These are phyloP conservation scores for Vanilla planifolia DNA, from an alignment of 106 monocot genomes.

Conservation along the genomic window DNA sequence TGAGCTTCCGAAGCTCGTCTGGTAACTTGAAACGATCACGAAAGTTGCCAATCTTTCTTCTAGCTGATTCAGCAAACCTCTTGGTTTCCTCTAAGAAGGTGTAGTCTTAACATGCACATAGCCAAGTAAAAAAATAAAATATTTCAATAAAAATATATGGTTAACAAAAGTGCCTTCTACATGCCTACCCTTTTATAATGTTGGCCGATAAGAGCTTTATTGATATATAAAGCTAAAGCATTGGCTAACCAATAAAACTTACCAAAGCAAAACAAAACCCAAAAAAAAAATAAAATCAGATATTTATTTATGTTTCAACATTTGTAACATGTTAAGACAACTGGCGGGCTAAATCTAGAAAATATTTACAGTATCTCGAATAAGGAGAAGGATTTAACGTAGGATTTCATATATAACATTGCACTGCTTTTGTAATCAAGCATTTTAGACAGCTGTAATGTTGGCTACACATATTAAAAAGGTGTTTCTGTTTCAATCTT, in stretches of 20 bases:
- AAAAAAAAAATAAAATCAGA: too few relatives aligned
- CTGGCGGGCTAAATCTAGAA: too few relatives aligned
- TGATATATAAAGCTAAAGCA: neutral
- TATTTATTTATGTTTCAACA: too few relatives aligned
- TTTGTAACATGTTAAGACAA: too few relatives aligned
- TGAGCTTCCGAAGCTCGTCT: conserved; percentile 22
- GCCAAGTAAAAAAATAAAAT: neutral
- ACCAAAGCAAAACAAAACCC: too few relatives aligned
- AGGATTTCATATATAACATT: too few relatives aligned
- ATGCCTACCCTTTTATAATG: neutral
- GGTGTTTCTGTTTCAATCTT: too few relatives aligned
- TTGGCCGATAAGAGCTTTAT: neutral
- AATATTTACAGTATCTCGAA: too few relatives aligned
- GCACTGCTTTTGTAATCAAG: too few relatives aligned
- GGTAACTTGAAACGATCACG: conserved; percentile 33
- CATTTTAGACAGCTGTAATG: too few relatives aligned
- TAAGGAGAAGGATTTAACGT: too few relatives aligned
- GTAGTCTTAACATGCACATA: conserved; percentile 45
- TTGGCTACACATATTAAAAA: too few relatives aligned
- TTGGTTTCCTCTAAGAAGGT: conserved; percentile 78
- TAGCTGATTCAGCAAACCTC: conserved; percentile 53
- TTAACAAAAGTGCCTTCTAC: neutral
- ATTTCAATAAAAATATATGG: neutral
- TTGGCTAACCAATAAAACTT: neutral
- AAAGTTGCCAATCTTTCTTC: conserved; percentile 21